Conservation (phyloP, 75 land plant genomes). For the Pinus tabuliformis region DNA sequence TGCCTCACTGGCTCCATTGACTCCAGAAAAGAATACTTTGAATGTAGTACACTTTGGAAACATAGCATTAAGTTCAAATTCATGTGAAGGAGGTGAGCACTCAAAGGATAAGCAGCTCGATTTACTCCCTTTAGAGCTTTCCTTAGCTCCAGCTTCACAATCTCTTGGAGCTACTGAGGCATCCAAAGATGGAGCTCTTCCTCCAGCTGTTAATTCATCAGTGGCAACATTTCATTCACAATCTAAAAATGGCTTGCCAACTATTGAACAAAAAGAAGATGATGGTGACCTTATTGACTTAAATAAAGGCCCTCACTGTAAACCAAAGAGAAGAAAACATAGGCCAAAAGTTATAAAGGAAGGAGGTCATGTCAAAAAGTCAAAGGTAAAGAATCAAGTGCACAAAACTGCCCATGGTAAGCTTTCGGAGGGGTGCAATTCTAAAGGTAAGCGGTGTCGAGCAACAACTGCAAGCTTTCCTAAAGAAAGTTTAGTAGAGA, state of each 20-base stretch:
- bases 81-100: background rate
- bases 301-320: background rate
- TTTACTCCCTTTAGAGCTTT: background rate
- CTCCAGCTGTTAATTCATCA: background rate
- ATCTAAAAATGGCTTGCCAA: background rate
- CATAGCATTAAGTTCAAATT: background rate
- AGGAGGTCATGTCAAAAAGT: background rate
- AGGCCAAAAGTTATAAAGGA: conserved; percentile 3
- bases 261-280: background rate
- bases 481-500: background rate
- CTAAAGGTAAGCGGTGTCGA: background rate
- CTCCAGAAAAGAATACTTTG: background rate
- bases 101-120: background rate
- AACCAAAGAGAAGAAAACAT: conserved; percentile 8
- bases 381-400: background rate
- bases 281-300: background rate
- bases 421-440: background rate
- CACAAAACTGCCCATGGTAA: background rate
- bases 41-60: background rate
- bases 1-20: background rate
- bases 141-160: background rate
- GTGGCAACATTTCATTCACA: background rate
- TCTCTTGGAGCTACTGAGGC: background rate
- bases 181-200: background rate
- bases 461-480: background rate